Percentiles rank a stretch among this genome's conserved stretches.
phyloP scores from a whole-genome alignment of 768 basidiomycete genomes.

The Daedaleopsis nitida region DNA sequence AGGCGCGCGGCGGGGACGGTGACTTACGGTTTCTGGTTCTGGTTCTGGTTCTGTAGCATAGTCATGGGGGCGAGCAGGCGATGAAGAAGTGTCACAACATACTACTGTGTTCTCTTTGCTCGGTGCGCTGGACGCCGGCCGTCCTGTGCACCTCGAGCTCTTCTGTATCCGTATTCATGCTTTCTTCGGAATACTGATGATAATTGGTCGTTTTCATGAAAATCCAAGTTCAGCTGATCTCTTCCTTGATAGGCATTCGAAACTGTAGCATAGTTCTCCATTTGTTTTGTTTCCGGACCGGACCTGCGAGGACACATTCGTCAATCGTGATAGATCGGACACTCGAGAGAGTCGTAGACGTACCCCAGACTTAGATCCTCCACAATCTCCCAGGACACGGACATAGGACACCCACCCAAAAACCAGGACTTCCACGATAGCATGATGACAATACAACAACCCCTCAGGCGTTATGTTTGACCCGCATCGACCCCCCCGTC shows the following conservation, averaged over 20 bases:
- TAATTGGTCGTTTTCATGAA: not conserved
- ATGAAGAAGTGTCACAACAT: not conserved
- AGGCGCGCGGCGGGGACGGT: not conserved
- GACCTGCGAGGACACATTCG: not conserved
- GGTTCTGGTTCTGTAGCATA: constrained; percentile 12
- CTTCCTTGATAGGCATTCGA: not conserved
- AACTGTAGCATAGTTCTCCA: too few relatives aligned
- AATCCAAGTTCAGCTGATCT: not conserved
- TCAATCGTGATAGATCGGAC: not conserved
- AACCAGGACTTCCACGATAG: too few relatives aligned
- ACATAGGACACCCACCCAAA: not conserved
- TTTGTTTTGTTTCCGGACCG: too few relatives aligned
- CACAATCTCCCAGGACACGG: too few relatives aligned
- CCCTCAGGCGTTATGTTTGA: too few relatives aligned
- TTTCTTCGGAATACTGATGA: not conserved
- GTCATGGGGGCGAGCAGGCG: not conserved
- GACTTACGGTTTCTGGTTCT: not conserved
- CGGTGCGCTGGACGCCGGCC: not conserved
- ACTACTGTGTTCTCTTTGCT: not conserved
- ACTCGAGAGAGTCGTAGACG: not conserved
- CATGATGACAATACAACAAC: too few relatives aligned
- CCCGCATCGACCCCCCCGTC: too few relatives aligned
- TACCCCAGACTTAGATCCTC: not conserved
- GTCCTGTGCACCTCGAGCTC: not conserved
- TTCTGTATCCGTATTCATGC: not conserved